Evolutionary conservation across 805 yeast species (phyloP).

Genomic region (Ogataea paraovalis): DNA sequence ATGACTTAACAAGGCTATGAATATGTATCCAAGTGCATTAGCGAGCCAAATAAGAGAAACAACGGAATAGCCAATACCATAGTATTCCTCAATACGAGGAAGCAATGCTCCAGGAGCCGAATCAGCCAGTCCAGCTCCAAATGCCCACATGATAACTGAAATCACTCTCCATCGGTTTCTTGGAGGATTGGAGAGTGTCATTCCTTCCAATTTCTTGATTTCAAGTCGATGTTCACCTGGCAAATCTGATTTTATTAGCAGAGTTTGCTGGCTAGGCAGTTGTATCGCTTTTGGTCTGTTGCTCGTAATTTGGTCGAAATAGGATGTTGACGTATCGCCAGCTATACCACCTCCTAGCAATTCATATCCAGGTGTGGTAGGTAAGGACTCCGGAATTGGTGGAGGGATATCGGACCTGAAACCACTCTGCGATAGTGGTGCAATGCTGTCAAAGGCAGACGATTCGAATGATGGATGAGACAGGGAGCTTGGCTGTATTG

Average conservation of each 20-base stretch:
- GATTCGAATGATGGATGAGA: slow-evolving; percentile 7
- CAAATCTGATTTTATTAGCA: slow-evolving; percentile 1
- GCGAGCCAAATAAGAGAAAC: slow-evolving; percentile 58
- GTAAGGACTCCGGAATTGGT: slow-evolving; percentile 38
- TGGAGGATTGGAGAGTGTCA: slow-evolving; percentile 42
- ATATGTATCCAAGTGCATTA: slow-evolving; percentile 52
- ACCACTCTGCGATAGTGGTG: slow-evolving; percentile 6
- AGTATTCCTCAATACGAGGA: slow-evolving; percentile 48
- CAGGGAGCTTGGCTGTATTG: background rate
- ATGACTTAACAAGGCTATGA: slow-evolving; percentile 48
- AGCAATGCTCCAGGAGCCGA: slow-evolving; percentile 61
- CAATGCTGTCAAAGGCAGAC: slow-evolving; percentile 6
- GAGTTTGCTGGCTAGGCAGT: slow-evolving; percentile 12
- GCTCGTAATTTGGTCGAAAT: slow-evolving; percentile 13
- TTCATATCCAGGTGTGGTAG: slow-evolving; percentile 39
- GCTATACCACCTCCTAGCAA: slow-evolving; percentile 11
- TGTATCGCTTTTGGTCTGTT: slow-evolving; percentile 10
- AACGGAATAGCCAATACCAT: slow-evolving; percentile 44
- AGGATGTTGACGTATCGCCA: slow-evolving; percentile 8
- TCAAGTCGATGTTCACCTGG: slow-evolving; percentile 3
- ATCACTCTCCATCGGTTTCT: slow-evolving; percentile 39
- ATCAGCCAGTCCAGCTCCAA: slow-evolving; percentile 45
- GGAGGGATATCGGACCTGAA: slow-evolving; percentile 25
- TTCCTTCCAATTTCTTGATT: slow-evolving; percentile 19
- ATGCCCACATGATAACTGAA: slow-evolving; percentile 38